These are phyloP conservation scores for Citrullus amarus DNA, from an alignment of 306 rosid species.

Conservation along the genomic window DNA sequence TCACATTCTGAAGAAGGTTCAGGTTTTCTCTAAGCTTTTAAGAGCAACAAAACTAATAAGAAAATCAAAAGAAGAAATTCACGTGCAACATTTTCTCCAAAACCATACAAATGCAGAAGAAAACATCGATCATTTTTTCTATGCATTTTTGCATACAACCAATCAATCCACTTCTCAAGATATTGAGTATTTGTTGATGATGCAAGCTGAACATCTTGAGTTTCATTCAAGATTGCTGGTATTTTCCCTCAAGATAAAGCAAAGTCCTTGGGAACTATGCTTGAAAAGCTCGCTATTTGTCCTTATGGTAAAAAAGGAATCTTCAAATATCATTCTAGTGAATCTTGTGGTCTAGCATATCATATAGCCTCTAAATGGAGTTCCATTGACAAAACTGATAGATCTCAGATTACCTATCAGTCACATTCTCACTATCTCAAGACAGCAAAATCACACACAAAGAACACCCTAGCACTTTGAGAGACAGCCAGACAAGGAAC, in stretches of 20 bases:
- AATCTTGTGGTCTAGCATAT: neutral
- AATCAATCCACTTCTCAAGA: neutral
- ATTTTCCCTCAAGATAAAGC: neutral
- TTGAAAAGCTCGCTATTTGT: neutral
- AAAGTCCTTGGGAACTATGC: neutral
- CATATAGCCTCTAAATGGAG: neutral
- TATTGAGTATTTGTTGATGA: neutral
- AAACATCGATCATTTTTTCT: neutral
- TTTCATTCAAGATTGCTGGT: neutral
- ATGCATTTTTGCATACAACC: neutral
- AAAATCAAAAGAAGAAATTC: neutral
- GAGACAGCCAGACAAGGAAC: neutral
- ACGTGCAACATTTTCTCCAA: neutral
- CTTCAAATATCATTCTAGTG: neutral
- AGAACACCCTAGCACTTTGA: neutral
- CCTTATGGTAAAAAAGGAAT: neutral
- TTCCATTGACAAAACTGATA: neutral
- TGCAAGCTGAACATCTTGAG: neutral
- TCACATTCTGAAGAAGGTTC: neutral
- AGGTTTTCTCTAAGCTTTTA: neutral
- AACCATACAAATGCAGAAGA: neutral
- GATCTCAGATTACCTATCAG: neutral
- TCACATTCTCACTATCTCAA: neutral
- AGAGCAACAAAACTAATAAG: neutral
- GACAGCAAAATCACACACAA: neutral